phyloP scores from a whole-genome alignment of 768 basidiomycete species.

The Tephrocybe sp. region DNA sequence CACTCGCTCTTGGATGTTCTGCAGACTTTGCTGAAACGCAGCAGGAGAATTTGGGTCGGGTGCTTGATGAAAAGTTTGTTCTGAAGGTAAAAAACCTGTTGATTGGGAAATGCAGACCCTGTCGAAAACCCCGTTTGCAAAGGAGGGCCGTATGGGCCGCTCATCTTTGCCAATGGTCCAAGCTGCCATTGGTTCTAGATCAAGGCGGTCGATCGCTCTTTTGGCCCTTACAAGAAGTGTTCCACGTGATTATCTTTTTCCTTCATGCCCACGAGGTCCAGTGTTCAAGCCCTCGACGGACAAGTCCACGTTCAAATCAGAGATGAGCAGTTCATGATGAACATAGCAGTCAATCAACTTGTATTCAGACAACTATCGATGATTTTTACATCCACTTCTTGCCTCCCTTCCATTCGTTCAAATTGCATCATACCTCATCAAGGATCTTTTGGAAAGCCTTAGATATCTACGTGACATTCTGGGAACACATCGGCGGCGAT shows the following conservation, averaged over 20 bases:
- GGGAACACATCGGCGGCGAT: slow-evolving; percentile 46
- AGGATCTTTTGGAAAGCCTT: slow-evolving; percentile 44
- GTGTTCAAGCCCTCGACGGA: no score
- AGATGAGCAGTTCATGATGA: no score
- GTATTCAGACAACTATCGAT: background rate
- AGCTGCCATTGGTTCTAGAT: no score
- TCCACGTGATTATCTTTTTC: background rate
- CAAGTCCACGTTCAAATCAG: no score
- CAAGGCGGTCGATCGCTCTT: no score
- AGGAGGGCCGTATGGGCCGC: slow-evolving; percentile 1
- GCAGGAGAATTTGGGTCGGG: slow-evolving; percentile 60
- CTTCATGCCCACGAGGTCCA: no score
- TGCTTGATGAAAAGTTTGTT: slow-evolving; percentile 29
- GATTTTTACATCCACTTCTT: slow-evolving; percentile 42
- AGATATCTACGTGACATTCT: slow-evolving; percentile 51
- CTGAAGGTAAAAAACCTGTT: slow-evolving; percentile 13
- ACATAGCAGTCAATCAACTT: no score
- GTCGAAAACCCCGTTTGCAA: slow-evolving; percentile 4
- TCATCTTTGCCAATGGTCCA: no score
- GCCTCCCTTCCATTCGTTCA: slow-evolving; percentile 52
- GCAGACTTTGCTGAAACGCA: slow-evolving; percentile 60
- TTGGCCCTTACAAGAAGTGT: no score
- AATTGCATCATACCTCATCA: slow-evolving; percentile 33
- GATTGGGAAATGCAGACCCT: slow-evolving; percentile 13
- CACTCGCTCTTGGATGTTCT: slow-evolving; percentile 47